Conservation (phyloP, 345 rosid genomes). For the Pseudoturritis turrita region DNA sequence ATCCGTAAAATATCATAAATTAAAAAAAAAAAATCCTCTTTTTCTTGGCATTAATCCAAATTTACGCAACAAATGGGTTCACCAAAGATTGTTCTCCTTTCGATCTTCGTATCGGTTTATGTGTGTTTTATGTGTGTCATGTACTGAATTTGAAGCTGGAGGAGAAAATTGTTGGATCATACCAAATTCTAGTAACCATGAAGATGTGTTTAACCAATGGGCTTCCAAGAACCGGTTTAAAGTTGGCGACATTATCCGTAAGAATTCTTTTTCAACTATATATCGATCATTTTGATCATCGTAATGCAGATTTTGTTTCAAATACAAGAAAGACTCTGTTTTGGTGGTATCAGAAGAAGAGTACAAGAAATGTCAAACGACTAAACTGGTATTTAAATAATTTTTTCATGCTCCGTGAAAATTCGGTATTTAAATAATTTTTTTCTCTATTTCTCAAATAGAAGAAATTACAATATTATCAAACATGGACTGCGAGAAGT, state of each 20-base stretch:
- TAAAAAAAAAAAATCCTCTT: not conserved
- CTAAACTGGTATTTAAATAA: constrained; percentile 38
- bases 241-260: constrained; percentile 50
- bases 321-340: constrained; percentile 49
- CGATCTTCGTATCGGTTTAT: not conserved
- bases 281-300: not conserved
- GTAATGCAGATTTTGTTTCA: constrained; percentile 8
- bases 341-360: constrained; percentile 46
- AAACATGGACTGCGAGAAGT: not conserved
- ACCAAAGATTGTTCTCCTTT: not conserved
- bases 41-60: not conserved
- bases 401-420: too few species aligned
- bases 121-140: constrained; percentile 1
- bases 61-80: not conserved
- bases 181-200: constrained; percentile 41
- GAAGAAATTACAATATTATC: too few species aligned
- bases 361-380: constrained; percentile 42
- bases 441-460: too few species aligned
- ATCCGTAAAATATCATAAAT: too few species aligned
- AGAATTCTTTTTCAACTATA: constrained; percentile 1
- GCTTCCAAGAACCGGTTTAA: constrained; percentile 64
- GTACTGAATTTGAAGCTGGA: constrained; percentile 47
- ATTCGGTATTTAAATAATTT: too few species aligned
- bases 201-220: constrained; percentile 55
- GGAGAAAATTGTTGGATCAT: constrained; percentile 57